phyloP scores from a whole-genome alignment of 768 basidiomycete species.

The Leccinum pellstonianum region DNA sequence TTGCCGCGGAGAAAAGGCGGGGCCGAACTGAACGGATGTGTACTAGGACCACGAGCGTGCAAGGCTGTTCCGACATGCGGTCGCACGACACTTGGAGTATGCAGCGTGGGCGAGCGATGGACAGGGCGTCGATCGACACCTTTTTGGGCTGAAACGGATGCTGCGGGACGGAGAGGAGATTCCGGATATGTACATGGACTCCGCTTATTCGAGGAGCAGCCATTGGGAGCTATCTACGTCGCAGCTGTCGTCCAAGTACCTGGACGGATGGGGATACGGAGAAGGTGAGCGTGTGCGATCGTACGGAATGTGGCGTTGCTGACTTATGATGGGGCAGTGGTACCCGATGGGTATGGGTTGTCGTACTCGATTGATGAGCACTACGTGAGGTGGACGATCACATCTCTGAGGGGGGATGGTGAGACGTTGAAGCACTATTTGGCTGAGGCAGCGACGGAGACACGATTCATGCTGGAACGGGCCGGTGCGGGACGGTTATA shows the following conservation, averaged over 20 bases:
- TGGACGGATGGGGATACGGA: slow-evolving; percentile 98
- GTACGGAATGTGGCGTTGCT: not conserved
- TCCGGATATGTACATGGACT: slow-evolving; percentile 75
- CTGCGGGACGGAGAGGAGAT: slow-evolving; percentile 67
- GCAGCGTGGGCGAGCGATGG: slow-evolving; percentile 90
- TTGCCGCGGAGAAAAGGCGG: not conserved
- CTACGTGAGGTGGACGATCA: slow-evolving; percentile 90
- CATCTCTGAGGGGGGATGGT: slow-evolving; percentile 58
- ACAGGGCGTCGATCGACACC: slow-evolving; percentile 91
- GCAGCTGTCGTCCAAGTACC: slow-evolving; percentile 74
- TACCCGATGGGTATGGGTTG: slow-evolving; percentile 88
- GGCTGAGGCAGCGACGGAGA: slow-evolving; percentile 63
- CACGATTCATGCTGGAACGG: slow-evolving; percentile 67
- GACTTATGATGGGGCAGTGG: slow-evolving; percentile 51
- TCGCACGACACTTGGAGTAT: slow-evolving; percentile 82
- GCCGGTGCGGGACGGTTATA: slow-evolving; percentile 50
- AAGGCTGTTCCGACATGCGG: slow-evolving; percentile 71
- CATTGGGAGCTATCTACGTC: slow-evolving; percentile 96
- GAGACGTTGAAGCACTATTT: slow-evolving; percentile 63
- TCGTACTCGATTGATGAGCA: slow-evolving; percentile 86
- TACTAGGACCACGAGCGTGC: slow-evolving; percentile 55
- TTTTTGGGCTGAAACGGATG: slow-evolving; percentile 90
- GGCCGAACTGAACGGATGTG: slow-evolving; percentile 5
- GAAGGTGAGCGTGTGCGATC: slow-evolving; percentile 55
- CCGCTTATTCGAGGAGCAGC: slow-evolving; percentile 61